Base-by-base conservation (phyloP, 805 yeast species). In the Zygosaccharomyces gambellarensis region DNA sequence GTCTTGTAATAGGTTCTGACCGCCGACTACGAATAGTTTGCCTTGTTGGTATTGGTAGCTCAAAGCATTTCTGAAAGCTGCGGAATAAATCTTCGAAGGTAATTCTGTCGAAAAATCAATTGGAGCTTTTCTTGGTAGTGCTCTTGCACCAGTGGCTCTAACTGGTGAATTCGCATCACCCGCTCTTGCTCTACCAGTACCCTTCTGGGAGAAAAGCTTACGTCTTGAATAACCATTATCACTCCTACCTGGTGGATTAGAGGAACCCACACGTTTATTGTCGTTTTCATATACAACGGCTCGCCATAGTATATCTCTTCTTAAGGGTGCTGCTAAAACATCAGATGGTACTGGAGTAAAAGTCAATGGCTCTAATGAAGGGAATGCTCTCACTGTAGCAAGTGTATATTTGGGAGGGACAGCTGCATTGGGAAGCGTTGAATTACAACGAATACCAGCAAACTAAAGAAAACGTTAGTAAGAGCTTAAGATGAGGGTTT, bases 81-180 rank as follows among this genome's bases (percentile, higher is more conserved):
- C 69, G 42, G 81, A 73, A 69, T 92, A 94, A 10, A 85, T 76
- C 64, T 87, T 83, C 31, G 65, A 64, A 21, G 95, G 95, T 58
- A 94, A 75, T 9, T 77, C 80, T 2, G 97, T 85, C 27, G 90
- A 77, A 77, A 84, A 82, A 67, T 92, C 96, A 62, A 86, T 89
- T 43, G 96, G 96, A 3, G 97, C 97, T 47, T 79, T 80, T 65
- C 94, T 83, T 12, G 94, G 97, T 61, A 85, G 80, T 0, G 98
- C 97, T 59, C 84, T 77, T 46, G 92, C 90, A 67, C 96, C 97
- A 62, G 86, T 88, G 62, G 81, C 82, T 72, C 96, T 83, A 40
- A 83, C 85, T 44, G 99, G 99, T 22, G 96, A 88, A 62, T 90
- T 92, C 51, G 87, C 90, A 70, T 90, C 97, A 73, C 99, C 99